Evolutionary conservation across 2,329 filamentous ascomycete genomes (phyloP).

Genomic region (Scytalidium lignicola): DNA sequence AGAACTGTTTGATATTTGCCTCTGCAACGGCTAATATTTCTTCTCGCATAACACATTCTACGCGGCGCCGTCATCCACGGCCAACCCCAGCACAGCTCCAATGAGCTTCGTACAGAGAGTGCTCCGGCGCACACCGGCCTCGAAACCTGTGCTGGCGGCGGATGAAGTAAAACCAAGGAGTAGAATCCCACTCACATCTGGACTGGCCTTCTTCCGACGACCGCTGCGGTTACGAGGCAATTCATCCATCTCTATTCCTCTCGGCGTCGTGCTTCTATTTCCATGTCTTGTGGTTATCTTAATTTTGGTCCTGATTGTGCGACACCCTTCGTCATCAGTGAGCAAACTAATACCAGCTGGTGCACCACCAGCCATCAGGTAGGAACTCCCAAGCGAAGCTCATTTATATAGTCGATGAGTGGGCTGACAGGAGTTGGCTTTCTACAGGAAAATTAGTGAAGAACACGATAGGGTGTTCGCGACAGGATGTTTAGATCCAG

Average conservation of each 20-base stretch:
- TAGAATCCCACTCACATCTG: slow-evolving; percentile 35
- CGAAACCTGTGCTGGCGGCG: slow-evolving; percentile 36
- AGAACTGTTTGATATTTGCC: neutral
- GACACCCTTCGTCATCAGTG: slow-evolving; percentile 77
- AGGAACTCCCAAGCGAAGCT: slow-evolving; percentile 19
- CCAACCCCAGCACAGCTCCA: slow-evolving; percentile 9
- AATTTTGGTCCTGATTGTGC: slow-evolving; percentile 83
- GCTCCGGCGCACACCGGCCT: slow-evolving; percentile 44
- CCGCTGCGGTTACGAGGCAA: slow-evolving; percentile 87
- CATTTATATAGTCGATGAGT: neutral
- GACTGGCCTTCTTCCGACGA: slow-evolving; percentile 76
- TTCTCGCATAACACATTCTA: neutral
- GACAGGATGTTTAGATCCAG: slow-evolving; percentile 78
- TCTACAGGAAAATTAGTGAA: slow-evolving; percentile 83
- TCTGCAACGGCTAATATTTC: neutral
- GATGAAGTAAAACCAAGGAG: slow-evolving; percentile 38
- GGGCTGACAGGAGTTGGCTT: neutral
- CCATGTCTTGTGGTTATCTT: slow-evolving; percentile 86
- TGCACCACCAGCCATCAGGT: slow-evolving; percentile 86
- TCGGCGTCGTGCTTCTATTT: slow-evolving; percentile 89
- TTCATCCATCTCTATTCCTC: slow-evolving; percentile 84
- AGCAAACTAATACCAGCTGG: slow-evolving; percentile 84
- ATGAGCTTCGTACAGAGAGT: slow-evolving; percentile 51
- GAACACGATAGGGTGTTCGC: slow-evolving; percentile 96
- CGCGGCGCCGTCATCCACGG: neutral